Evolutionary conservation across 345 rosid genomes (phyloP), one percentile per base, ranked within the genome.

Genomic region (Erodium maritimum): DNA sequence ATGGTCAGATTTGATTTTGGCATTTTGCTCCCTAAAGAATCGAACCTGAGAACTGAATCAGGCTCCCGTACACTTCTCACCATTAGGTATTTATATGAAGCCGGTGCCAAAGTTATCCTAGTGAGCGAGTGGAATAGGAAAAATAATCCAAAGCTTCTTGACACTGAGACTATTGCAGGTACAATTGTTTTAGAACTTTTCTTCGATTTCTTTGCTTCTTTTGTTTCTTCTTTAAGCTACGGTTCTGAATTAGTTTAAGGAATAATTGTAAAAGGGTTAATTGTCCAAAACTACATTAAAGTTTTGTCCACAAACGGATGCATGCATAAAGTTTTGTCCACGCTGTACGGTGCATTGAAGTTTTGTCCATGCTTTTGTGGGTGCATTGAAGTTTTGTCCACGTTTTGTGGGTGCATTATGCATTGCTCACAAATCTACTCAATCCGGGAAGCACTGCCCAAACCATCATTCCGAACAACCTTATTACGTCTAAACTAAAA

Each of bases 1-100:
- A 70, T 85, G 77, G 84, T 85, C 67, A 85, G 88, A 63, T 82
- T 85, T 68, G 91, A 85, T 65, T 70, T 78, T 50, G 48, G 65
- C 65, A 56, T 73, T 61, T 67, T 85, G 65, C 75, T 85, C 37
- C 58, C 46, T 17, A 75, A 78, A 67, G 73, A 71, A 20, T 59
- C 56, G 52, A 75, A 73, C 62, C 64, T 17, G 59, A 69, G 66
- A 50, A 73, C 69, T 50, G 67, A 16, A 19, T 68, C 76, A 48
- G 66, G 68, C 48, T 77, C 70, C 1, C 63, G 29, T 60, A 78
- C 87, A 37, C 50, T 82, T 69, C 52, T 42, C 65, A 85, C 82
- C 20, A 68, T 85, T 56, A 66, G 63, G 58, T 80, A 82, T 72
- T 67, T 82, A 55, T 65, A 56, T 52, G 75, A 65, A 77, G 65